Conservation (phyloP, 2,329 filamentous ascomycete genomes). For the Bimuria novae-zelandiae region DNA sequence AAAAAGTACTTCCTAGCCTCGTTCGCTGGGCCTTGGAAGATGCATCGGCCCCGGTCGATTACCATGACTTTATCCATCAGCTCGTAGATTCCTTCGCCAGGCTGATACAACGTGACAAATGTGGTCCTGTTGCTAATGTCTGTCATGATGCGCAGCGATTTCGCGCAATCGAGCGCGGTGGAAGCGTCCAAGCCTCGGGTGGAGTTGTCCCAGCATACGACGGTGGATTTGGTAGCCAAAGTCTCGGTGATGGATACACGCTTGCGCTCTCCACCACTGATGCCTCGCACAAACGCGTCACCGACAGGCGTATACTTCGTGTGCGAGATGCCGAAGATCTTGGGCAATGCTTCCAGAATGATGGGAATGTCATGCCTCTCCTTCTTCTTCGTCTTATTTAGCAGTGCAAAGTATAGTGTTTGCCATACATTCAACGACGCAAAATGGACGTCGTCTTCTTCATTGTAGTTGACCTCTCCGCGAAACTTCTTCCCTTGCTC, state of each 20-base stretch:
- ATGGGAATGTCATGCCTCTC: conserved; percentile 67
- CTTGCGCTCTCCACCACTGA: conserved; percentile 80
- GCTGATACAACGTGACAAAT: conserved; percentile 73
- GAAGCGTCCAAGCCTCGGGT: conserved; percentile 75
- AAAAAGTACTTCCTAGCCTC: conserved; percentile 68
- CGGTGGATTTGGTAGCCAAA: conserved; percentile 70
- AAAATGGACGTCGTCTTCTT: conserved; percentile 77
- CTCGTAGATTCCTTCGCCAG: conserved; percentile 50
- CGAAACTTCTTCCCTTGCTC: conserved; percentile 71
- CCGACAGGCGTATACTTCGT: conserved; percentile 76
- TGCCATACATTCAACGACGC: conserved; percentile 76
- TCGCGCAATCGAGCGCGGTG: conserved; percentile 74
- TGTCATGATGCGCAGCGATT: conserved; percentile 66
- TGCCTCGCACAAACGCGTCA: conserved; percentile 72
- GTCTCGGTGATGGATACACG: conserved; percentile 78
- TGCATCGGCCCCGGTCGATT: conserved; percentile 48
- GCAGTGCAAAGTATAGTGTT: conserved; percentile 74
- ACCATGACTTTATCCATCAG: conserved; percentile 48
- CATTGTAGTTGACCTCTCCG: conserved; percentile 79
- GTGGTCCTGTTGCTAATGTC: conserved; percentile 67
- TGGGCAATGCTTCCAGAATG: conserved; percentile 71
- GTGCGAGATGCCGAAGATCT: conserved; percentile 79
- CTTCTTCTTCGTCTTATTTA: conserved; percentile 74
- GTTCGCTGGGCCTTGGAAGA: conserved; percentile 66
- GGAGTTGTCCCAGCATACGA: conserved; percentile 74